Evolutionary conservation across 2,329 filamentous ascomycete species (phyloP), one percentile per base, ranked within the genome.

Genomic region (Catunica adiposa): DNA sequence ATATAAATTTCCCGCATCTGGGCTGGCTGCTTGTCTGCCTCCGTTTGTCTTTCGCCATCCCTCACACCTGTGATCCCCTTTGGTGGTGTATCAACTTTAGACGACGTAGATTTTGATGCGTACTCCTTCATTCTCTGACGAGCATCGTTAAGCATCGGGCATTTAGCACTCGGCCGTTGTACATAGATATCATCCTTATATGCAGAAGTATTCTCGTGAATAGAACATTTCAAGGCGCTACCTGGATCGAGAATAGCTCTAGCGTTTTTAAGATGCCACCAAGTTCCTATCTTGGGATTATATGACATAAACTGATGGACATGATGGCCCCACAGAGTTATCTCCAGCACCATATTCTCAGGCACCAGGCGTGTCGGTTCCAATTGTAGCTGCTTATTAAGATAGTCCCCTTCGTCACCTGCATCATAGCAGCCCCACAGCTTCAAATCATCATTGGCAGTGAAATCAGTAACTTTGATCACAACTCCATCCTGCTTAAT

Each of bases 391-490:
- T 20, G 8, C 15, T 20, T 26, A 15, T 23, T 11, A 3, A 51
- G 14, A 44, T 56, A 56, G 47, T 34, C 47, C 5, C 34, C 61
- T 60, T 61, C 48, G 56, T 66, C 64, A 48, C 63, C 65, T 48
- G 20, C 20, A 48, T 48, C 44, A 48, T 23, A 20, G n/a, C n/a
- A 25, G 15, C 22, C 22, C 4, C 8, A 22, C 9, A 8, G 22
- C 34, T 11, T 46, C 8, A 54, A 6, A 5, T 15, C 23, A 0
- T 71, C 63, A 62, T 96, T 87, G 53, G 78, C 69, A 0, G 88
- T 94, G 66, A 89, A 95, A 66, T 96, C 89, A 0, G 86, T 84
- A 17, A 94, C 70, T 71, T 89, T 89, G 0, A 95, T 60, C 3
- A 79, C 78, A 11, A 77, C 67, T 56, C 68, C 76, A 25, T 75